Evolutionary conservation across 1,284 basidiomycete genomes (phyloP), one percentile per base, ranked within the genome.

Genomic region (Sutorius eximius): DNA sequence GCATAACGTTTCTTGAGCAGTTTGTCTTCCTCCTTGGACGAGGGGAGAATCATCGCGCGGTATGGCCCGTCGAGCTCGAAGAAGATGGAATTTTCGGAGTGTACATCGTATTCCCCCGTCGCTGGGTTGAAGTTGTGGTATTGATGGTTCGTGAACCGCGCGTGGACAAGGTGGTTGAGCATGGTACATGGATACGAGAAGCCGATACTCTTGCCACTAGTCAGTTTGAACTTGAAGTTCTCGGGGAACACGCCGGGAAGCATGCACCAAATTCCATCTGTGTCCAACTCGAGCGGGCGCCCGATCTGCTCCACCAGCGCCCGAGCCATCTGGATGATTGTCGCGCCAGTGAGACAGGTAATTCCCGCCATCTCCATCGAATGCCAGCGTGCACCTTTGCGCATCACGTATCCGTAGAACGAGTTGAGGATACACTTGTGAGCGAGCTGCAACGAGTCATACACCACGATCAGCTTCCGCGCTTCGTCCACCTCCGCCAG

Each of bases 311-410:
- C 97, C 27, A 99, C 97, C 15, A 97, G 80, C 59, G 96, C 91
- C 37, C 97, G 86, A n/a, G 97, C 97, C 94, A 99, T 96, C 72
- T 99, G 97, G 64, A 99, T 99, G 75, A 99, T 99, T 5, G 86
- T 93, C 7, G 97, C 95, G n/a, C 97, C 97, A 0, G 97, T 99
- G 46, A 99, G 77, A 76, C 97, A 99, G 10, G 97, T 99, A 65
- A 99, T 98, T 20, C 97, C 97, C 0, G 97, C 97, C 97, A 99
- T 99, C 77, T 99, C 97, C 97, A 99, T 99, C 37, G 95, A 98
- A 74, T 99, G 96, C 97, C 97, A 99, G 22, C 97, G 82, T 16
- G 97, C 97, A 55, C 97, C 97, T 71, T 99, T 99, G 37, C 96
- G 88, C 97, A 99, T 99, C 72, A 99, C 97, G 68, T 99, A 99